Evolutionary conservation across 1,284 basidiomycete species (phyloP), one percentile per base, ranked within the genome.

Genomic region (Athelia sp.): DNA sequence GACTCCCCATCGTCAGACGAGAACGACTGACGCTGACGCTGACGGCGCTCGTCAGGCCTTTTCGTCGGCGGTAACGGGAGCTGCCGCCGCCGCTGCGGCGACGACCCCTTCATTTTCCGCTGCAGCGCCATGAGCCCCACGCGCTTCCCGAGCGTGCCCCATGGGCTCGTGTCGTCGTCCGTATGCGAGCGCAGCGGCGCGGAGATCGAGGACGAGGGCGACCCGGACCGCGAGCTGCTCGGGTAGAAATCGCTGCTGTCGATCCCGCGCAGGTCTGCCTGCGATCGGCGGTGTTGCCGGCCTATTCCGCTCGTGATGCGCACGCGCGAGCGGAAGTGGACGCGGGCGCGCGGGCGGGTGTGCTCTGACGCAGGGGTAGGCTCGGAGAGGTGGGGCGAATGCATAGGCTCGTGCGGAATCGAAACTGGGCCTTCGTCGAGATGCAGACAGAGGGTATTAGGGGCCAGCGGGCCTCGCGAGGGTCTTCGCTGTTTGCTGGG

Each of bases 151-250:
- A 85, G 66, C 9, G 82, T 75, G 10, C 74, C 79, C 76, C 80
- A 83, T 3, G 74, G 70, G 1, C 74, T 68, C 21, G 58, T 55
- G 50, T 72, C 68, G 44, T 76, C 78, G 47, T 79, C 76, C 13
- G 73, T 66, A 50, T 72, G 73, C 51, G 77, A 75, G 38, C 79
- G 81, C 26, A 88, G 68, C 13, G 87, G 85, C 1, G 76, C 87
- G 23, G 84, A 87, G 56, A 88, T 82, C 31, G 84, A 86, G 3
- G 84, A 87, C 10, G 83, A 86, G 1, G 75, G 76, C 1, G 85
- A 87, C 40, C 74, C 73, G 4, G 81, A 82, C 23, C 67, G 58
- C 22, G 80, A 78, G 4, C 80, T 79, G 46, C 40, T 47, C n/a
- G 26, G 26, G 26, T 29, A 29, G 43, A 58, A 57, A 23, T 58